Evolutionary conservation across 2,329 filamentous ascomycete genomes (phyloP).

Genomic region (Blastomyces gilchristii): DNA sequence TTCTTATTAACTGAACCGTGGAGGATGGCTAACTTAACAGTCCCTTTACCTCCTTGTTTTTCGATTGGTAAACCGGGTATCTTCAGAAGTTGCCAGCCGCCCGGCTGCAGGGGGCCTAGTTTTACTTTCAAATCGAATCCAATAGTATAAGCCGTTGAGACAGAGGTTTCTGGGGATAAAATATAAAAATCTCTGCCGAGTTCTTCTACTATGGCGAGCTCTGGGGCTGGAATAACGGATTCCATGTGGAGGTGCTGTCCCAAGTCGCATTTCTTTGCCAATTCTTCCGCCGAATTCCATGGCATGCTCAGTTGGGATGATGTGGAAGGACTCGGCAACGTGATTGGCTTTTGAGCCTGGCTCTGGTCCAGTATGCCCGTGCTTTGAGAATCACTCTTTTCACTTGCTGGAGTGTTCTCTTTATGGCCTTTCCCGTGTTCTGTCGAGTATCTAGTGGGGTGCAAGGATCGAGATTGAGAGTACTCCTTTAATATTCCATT

Average conservation of each 20-base stretch:
- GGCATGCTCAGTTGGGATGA: conserved; percentile 17
- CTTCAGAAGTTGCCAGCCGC: conserved; percentile 2
- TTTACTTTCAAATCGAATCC: conserved; percentile 1
- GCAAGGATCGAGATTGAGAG: not conserved
- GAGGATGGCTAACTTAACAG: not conserved
- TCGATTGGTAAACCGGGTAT: conserved; percentile 4
- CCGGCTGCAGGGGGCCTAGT: not conserved
- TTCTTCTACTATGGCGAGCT: not conserved
- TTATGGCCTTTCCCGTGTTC: not conserved
- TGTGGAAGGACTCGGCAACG: conserved; percentile 16
- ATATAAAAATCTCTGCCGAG: not conserved
- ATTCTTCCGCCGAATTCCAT: conserved; percentile 14
- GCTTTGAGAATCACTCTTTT: not conserved
- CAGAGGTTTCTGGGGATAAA: not conserved
- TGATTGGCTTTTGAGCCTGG: conserved; percentile 7
- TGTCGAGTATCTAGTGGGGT: not conserved
- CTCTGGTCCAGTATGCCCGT: not conserved
- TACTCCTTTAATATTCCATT: not conserved
- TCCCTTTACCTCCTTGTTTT: not conserved
- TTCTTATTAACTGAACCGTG: not conserved
- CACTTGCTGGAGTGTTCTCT: not conserved
- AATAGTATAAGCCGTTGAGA: not conserved
- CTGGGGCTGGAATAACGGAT: not conserved
- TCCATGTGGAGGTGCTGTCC: not conserved
- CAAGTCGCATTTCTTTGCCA: conserved; percentile 6